Base-by-base conservation (phyloP, 176 grass and related monocot species). In the Lolium perenne region DNA sequence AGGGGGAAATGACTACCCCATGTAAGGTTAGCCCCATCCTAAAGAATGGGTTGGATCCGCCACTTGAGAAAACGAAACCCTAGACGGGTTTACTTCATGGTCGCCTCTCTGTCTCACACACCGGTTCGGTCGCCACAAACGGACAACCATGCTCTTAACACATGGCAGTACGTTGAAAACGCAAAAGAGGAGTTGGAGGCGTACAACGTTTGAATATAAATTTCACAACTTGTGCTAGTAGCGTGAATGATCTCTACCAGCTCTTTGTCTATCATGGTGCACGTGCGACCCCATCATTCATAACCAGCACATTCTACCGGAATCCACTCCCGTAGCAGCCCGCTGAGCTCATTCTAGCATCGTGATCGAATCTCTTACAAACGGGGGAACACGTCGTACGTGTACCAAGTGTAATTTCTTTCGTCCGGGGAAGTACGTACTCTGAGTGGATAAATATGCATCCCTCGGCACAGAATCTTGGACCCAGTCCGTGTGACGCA, bases 241-340 rank as follows among this genome's bases (percentile, higher is more conserved):
- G 49, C 68, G 54, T 87, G 46, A 63, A 53, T 32, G 8, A 50
- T 76, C 49, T 22, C 56, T 7, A 67, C 5, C n/a, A 32, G 55
- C 20, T 53, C 20, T 53, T 23, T 86, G 12, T 73, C 26, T 25
- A 53, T 74, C 13, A 87, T 87, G 77, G 79, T 53, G 55, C 77
- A 86, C 56, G 29, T 63, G 71, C 41, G 43, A 74, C 38, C 77
- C 11, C 3, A 76, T 60, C 45, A 74, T 81, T 47, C 56, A 74
- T 74, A 73, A 12, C 21, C 20, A 43, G 46, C 40, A 53, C 80
- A 86, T 80, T 74, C 18, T 65, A 81, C 55, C 9, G 25, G 57
- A 53, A 64, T 65, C 58, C 71, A 54, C 62, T 69, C n/a, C 46
- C 2, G n/a, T 20, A 21, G 51, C 17, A 16, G 40, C 29, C 8